A percentile compares a stretch with the other conserved stretches of the same genome.
phyloP scores from a whole-genome alignment of 768 basidiomycete genomes.

The Rhodotorula paludigena region DNA sequence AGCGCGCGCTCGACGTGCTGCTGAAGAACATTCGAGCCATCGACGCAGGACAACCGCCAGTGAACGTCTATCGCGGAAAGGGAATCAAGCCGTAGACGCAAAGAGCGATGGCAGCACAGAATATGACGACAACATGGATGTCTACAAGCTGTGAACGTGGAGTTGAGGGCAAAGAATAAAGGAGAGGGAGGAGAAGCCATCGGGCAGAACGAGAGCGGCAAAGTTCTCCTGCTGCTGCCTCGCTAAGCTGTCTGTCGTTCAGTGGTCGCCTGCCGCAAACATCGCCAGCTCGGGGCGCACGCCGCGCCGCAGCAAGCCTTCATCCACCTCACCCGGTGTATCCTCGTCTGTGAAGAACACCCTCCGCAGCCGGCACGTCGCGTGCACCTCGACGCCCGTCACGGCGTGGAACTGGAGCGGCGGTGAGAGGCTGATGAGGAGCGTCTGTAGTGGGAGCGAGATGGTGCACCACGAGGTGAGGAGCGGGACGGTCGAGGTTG shows the following conservation, averaged over 20 bases:
- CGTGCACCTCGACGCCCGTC: conserved; percentile 20
- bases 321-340: neutral
- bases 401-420: neutral
- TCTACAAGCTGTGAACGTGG: too few relatives aligned
- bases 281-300: conserved; percentile 19
- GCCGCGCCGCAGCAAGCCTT: conserved; percentile 2
- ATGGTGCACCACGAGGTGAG: conserved; percentile 25
- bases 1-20: too few relatives aligned
- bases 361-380: conserved; percentile 17
- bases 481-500: conserved; percentile 6
- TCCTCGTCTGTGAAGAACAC: conserved; percentile 24
- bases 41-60: too few relatives aligned
- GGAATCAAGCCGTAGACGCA: too few relatives aligned
- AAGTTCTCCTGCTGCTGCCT: neutral
- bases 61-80: too few relatives aligned
- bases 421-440: neutral
- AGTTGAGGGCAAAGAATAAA: too few relatives aligned
- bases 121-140: too few relatives aligned
- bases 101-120: too few relatives aligned
- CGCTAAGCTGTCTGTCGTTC: too few relatives aligned
- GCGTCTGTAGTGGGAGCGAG: conserved; percentile 18
- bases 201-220: too few relatives aligned
- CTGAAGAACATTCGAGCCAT: too few relatives aligned
- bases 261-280: neutral
- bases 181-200: too few relatives aligned